Evolutionary conservation across 345 rosid genomes (phyloP).

Genomic region (Laguncularia racemosa): DNA sequence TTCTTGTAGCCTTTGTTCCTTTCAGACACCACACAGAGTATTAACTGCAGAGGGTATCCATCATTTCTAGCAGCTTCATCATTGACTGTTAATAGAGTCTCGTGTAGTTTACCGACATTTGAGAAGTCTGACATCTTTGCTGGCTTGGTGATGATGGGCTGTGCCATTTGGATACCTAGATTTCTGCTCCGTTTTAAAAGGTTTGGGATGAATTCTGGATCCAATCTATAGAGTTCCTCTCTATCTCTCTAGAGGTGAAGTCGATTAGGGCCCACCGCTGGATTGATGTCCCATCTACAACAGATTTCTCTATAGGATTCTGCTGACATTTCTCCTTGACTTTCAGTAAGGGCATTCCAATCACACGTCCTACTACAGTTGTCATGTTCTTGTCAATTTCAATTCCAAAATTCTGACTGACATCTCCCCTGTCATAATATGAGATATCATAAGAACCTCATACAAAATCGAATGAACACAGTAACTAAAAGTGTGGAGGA

Average conservation of each 20-base stretch:
- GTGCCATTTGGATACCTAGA: constrained; percentile 52
- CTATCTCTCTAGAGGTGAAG: constrained; percentile 46
- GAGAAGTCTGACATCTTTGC: constrained; percentile 40
- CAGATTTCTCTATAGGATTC: constrained; percentile 58
- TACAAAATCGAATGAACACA: too few relatives aligned
- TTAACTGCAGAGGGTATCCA: constrained; percentile 38
- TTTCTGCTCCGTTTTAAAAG: constrained; percentile 37
- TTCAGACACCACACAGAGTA: constrained; percentile 71
- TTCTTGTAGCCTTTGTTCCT: constrained; percentile 58
- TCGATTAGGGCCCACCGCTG: constrained; percentile 72
- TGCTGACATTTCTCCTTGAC: constrained; percentile 53
- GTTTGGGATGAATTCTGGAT: constrained; percentile 25
- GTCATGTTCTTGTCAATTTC: constrained; percentile 60
- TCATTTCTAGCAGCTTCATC: constrained; percentile 16
- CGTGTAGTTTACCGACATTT: constrained; percentile 24
- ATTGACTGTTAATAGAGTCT: constrained; percentile 31
- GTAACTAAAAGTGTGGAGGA: too few relatives aligned
- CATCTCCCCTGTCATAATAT: constrained; percentile 40
- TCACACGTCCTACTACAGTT: constrained; percentile 56
- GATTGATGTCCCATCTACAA: constrained; percentile 52
- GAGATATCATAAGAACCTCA: background rate
- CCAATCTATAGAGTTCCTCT: constrained; percentile 13
- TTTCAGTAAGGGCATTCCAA: constrained; percentile 63
- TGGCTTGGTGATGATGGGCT: constrained; percentile 21
- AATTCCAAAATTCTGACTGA: constrained; percentile 55